These are phyloP conservation scores for Leccinum incarnatum DNA, from an alignment of 768 basidiomycete genomes.

Conservation along the genomic window DNA sequence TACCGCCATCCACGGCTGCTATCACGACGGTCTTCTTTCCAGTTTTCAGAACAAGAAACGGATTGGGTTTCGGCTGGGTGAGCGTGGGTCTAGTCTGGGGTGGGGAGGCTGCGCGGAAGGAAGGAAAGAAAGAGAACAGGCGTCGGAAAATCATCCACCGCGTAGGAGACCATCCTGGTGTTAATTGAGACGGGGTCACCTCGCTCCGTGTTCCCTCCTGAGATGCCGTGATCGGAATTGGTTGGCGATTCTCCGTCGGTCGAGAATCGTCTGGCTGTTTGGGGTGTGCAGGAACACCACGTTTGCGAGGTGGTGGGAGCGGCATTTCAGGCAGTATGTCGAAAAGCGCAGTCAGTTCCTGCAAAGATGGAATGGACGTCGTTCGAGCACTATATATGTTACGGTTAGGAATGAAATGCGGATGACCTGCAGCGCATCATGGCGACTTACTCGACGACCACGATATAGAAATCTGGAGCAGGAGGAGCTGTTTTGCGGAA, in stretches of 20 bases:
- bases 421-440: background rate
- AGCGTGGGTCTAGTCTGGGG: constrained; percentile 27
- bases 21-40: constrained; percentile 84
- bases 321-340: constrained; percentile 59
- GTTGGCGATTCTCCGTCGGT: background rate
- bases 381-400: constrained; percentile 62
- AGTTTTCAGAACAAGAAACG: constrained; percentile 77
- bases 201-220: constrained; percentile 2
- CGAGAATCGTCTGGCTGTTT: constrained; percentile 4
- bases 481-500: constrained; percentile 77
- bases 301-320: constrained; percentile 56
- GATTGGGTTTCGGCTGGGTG: constrained; percentile 49
- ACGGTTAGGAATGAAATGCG: constrained; percentile 1
- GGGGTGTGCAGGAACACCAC: constrained; percentile 4
- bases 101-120: background rate
- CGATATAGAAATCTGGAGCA: constrained; percentile 81
- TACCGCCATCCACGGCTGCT: constrained; percentile 86
- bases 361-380: constrained; percentile 77
- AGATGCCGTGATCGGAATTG: background rate
- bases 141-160: constrained; percentile 1
- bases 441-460: constrained; percentile 74
- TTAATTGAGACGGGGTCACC: background rate
- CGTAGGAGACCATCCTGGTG: background rate
- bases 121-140: constrained; percentile 7
- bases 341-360: constrained; percentile 75